phyloP scores from a whole-genome alignment of 2,329 filamentous ascomycete species.

The Penicillium thymicola region DNA sequence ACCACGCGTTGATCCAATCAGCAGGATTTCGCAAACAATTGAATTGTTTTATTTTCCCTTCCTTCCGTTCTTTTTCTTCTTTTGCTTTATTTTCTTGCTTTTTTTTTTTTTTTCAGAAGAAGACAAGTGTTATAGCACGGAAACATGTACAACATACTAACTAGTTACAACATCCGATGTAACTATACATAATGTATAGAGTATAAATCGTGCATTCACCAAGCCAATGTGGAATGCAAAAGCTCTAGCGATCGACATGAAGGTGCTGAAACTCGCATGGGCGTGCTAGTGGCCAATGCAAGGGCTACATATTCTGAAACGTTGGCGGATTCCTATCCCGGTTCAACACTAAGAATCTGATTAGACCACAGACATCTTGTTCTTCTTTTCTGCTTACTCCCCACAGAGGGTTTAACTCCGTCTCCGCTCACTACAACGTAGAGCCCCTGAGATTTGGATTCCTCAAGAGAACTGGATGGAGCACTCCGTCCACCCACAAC shows the following conservation, averaged over 20 bases:
- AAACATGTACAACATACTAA: background rate
- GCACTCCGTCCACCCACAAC: background rate
- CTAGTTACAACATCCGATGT: background rate
- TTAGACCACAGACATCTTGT: background rate
- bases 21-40: slow-evolving; percentile 9
- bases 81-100: background rate
- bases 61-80: background rate
- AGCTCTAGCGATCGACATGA: slow-evolving; percentile 18
- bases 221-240: slow-evolving; percentile 17
- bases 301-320: slow-evolving; percentile 24
- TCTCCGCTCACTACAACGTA: background rate
- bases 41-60: background rate
- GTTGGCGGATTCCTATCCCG: slow-evolving; percentile 17
- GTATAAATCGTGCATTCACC: background rate
- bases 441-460: background rate
- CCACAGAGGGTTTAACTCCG: background rate
- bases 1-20: slow-evolving; percentile 10
- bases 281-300: slow-evolving; percentile 9
- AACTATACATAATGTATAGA: background rate
- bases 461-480: background rate
- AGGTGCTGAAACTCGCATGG: slow-evolving; percentile 17
- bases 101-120: background rate
- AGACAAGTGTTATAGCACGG: background rate
- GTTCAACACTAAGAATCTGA: background rate
- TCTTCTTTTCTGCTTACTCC: background rate